A percentile compares a stretch with the other conserved stretches of the same genome.
Conservation (phyloP, 1,139 yeast genomes). For the Lodderomyces margitis region DNA sequence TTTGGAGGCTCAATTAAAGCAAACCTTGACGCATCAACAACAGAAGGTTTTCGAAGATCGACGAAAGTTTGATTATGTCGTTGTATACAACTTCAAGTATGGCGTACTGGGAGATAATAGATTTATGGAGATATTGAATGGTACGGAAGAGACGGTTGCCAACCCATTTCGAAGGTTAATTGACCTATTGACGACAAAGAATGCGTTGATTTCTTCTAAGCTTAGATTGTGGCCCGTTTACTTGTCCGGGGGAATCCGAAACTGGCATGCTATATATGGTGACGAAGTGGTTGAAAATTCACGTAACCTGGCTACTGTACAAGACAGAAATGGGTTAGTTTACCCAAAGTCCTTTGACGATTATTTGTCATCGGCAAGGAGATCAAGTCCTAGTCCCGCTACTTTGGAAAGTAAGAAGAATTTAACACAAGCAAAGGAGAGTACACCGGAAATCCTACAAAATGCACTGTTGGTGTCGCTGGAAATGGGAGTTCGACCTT, state of each 20-base stretch:
- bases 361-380: conserved; percentile 25
- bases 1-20: conserved; percentile 54
- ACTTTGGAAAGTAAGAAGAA: neutral
- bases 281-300: conserved; percentile 23
- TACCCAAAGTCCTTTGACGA: conserved; percentile 42
- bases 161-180: conserved; percentile 52
- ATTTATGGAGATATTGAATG: conserved; percentile 23
- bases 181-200: conserved; percentile 45
- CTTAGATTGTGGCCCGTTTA: conserved; percentile 35
- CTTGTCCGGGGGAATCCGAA: conserved; percentile 42
- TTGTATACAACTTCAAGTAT: conserved; percentile 53
- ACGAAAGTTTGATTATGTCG: conserved; percentile 55
- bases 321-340: conserved; percentile 1
- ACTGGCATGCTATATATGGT: conserved; percentile 37
- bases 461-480: neutral
- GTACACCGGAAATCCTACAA: neutral
- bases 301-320: conserved; percentile 12
- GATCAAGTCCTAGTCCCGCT: neutral
- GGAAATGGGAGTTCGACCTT: conserved; percentile 5
- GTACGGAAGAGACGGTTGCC: conserved; percentile 15
- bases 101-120: conserved; percentile 30
- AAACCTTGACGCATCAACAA: conserved; percentile 55
- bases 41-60: conserved; percentile 50
- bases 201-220: conserved; percentile 37
- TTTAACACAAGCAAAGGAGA: neutral